These are phyloP conservation scores for Candida methanosorbosa DNA, from an alignment of 805 yeast species.

Conservation along the genomic window DNA sequence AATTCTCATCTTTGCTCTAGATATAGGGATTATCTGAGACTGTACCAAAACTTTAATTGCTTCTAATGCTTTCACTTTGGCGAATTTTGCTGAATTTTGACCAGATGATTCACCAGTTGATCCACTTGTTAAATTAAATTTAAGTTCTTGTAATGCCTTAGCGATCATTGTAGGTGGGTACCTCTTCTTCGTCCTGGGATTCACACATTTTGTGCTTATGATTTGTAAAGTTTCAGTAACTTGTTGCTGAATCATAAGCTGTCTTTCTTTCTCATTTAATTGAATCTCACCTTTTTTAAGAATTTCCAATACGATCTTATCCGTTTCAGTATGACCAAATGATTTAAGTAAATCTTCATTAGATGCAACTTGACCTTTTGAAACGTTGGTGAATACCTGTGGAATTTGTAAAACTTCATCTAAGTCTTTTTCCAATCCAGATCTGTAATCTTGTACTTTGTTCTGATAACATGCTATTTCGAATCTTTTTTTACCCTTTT, in stretches of 20 bases:
- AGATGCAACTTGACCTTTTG: conserved; percentile 90
- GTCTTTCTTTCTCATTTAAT: conserved; percentile 87
- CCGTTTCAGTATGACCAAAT: conserved; percentile 70
- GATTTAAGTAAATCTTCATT: conserved; percentile 68
- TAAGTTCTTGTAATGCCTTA: conserved; percentile 70
- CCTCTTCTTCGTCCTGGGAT: conserved; percentile 81
- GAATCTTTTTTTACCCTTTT: conserved; percentile 83
- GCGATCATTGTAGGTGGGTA: conserved; percentile 94
- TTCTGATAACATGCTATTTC: conserved; percentile 96
- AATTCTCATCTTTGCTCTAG: conserved; percentile 88
- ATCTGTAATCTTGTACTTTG: conserved; percentile 92
- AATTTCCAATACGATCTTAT: conserved; percentile 72
- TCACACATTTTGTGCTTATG: conserved; percentile 83
- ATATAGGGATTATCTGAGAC: conserved; percentile 84
- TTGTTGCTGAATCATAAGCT: conserved; percentile 59
- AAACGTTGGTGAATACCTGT: conserved; percentile 87
- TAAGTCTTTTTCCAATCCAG: conserved; percentile 80
- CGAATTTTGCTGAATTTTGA: conserved; percentile 38
- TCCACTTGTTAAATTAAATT: conserved; percentile 56
- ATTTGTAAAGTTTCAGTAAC: conserved; percentile 78
- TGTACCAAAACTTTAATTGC: conserved; percentile 74
- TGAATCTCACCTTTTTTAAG: conserved; percentile 90
- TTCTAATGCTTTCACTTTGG: conserved; percentile 86
- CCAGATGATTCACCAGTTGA: conserved; percentile 26
- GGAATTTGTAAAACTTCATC: conserved; percentile 96